Conservation (phyloP, 305 asterid species). For the Solanum aculeatissimum region DNA sequence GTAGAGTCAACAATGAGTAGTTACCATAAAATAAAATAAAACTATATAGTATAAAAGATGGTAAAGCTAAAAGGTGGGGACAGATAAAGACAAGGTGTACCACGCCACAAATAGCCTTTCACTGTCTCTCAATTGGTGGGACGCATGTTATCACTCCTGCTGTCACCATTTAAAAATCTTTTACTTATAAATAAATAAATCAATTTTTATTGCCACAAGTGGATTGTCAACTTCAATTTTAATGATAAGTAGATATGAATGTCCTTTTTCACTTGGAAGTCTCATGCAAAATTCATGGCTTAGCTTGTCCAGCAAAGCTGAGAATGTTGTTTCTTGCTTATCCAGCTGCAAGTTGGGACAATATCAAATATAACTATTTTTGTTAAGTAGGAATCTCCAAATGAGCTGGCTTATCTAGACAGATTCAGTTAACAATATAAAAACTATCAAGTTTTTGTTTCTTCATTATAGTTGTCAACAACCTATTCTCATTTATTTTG, state of each 20-base stretch:
- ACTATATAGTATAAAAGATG: neutral
- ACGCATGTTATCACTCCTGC: neutral
- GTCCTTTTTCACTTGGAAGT: neutral
- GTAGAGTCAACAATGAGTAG: neutral
- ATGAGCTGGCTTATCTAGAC: neutral
- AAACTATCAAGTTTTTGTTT: neutral
- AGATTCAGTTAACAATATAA: neutral
- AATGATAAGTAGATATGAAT: neutral
- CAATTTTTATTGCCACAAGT: neutral
- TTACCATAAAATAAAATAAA: neutral
- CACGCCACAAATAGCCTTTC: constrained; percentile 1
- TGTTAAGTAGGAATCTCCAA: neutral
- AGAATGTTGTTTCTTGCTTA: neutral
- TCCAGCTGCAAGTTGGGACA: neutral
- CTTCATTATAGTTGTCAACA: neutral
- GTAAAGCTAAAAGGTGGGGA: neutral
- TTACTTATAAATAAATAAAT: neutral
- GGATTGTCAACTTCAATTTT: neutral
- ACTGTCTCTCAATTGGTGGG: neutral
- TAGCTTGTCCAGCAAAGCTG: neutral
- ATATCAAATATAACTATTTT: neutral
- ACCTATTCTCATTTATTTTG: no score
- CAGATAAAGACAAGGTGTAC: neutral
- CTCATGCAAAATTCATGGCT: neutral
- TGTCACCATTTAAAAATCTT: neutral